Evolutionary conservation across 2,329 filamentous ascomycete species (phyloP).

Genomic region (Epicoccum nigrum): DNA sequence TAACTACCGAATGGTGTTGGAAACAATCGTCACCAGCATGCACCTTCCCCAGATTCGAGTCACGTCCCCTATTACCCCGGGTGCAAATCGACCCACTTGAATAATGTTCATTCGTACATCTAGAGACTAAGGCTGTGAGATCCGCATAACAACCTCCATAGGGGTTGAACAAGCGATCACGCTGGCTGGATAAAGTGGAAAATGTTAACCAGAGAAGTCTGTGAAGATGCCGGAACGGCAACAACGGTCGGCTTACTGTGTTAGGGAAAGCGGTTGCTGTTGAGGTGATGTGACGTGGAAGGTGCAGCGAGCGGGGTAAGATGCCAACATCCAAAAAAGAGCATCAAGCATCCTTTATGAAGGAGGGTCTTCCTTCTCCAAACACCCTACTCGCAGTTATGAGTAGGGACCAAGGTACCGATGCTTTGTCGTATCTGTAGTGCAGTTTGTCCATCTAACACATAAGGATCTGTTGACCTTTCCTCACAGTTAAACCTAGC

Average conservation of each 20-base stretch:
- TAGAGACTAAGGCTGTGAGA: not conserved
- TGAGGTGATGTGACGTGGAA: not conserved
- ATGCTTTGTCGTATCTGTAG: too few relatives aligned
- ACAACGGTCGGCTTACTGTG: slow-evolving; percentile 1
- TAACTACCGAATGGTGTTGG: not conserved
- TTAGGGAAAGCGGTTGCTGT: slow-evolving; percentile 4
- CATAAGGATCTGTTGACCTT: too few relatives aligned
- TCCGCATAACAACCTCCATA: not conserved
- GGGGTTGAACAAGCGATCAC: not conserved
- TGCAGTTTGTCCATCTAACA: too few relatives aligned
- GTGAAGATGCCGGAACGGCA: not conserved
- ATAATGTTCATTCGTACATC: not conserved
- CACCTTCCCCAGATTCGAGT: slow-evolving; percentile 8
- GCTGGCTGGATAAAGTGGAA: not conserved
- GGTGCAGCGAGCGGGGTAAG: slow-evolving; percentile 15
- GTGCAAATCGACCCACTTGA: not conserved
- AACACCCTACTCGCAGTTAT: too few relatives aligned
- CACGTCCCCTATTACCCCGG: slow-evolving; percentile 13
- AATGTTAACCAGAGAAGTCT: not conserved
- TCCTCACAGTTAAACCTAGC: too few relatives aligned
- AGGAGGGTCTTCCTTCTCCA: too few relatives aligned
- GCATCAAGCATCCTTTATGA: too few relatives aligned
- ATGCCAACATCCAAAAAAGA: not conserved
- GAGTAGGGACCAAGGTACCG: too few relatives aligned
- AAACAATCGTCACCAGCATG: not conserved